Base-by-base conservation (phyloP, 768 basidiomycete genomes). In the Sporobolomyces phaffii region DNA sequence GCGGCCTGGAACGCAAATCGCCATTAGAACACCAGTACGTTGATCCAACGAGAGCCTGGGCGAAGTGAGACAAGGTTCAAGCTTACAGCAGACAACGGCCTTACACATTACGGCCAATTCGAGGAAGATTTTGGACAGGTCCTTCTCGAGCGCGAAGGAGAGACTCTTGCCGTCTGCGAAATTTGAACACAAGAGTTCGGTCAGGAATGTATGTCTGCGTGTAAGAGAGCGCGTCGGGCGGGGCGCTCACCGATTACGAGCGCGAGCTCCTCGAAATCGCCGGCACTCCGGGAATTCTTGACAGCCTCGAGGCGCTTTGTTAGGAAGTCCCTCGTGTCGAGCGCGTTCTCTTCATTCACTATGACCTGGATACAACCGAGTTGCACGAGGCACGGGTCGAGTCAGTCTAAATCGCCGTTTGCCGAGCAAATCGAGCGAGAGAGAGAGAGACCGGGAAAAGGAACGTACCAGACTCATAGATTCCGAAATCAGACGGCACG, bases 61-160 rank as follows among this genome's bases (percentile, higher is more conserved):
- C n/a, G n/a, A n/a, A n/a, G n/a, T n/a, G n/a, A n/a, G n/a, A n/a
- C n/a, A n/a, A n/a, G n/a, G n/a, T n/a, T n/a, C 20, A 17, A 13
- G 81, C 88, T 69, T 74, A 93, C 94, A 99, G 78, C 94, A 98
- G 41, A 99, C 87, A 53, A 98, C 96, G 34, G 96, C 94, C 75
- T 97, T 97, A 81, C 96, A 99, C 87, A 98, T 87, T 72, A 97
- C 85, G 1, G 94, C 94, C 43, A 99, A 80, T 77, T 99, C 96
- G 61, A 98, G 81, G 81, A 99, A 97, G 9, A 82, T 82, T 75
- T 89, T 88, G 26, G 90, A 89, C 9, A 93, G 78, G 26, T 90
- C 89, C 78, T 97, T 98, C 76, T 98, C 91, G 53, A 99, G 80
- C 2, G 96, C 96, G 77, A 85, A 98, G 1, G 84, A 84, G 24